Percentiles rank a stretch among this genome's conserved stretches.
Evolutionary conservation across 2,329 filamentous ascomycete species (phyloP).

Genomic region (Knufia fluminis): DNA sequence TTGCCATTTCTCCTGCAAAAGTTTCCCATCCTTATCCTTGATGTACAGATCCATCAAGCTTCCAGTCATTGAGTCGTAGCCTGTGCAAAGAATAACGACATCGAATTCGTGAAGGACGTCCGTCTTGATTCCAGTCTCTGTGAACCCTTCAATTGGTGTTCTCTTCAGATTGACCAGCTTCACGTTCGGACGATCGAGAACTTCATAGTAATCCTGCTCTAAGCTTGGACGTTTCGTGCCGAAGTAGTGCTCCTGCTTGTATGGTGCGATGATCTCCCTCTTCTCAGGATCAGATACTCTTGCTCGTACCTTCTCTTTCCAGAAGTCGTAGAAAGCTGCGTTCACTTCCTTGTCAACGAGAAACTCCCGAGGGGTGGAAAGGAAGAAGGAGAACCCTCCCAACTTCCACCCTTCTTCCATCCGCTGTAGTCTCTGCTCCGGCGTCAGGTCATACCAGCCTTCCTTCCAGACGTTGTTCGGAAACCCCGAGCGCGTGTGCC

Average conservation of each 20-base stretch:
- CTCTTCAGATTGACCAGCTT: slow-evolving; percentile 38
- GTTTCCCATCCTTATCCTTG: slow-evolving; percentile 25
- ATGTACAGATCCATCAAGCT: slow-evolving; percentile 34
- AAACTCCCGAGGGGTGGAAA: slow-evolving; percentile 45
- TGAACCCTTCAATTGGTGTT: slow-evolving; percentile 24
- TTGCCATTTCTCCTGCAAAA: slow-evolving; percentile 30
- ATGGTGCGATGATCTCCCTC: slow-evolving; percentile 44
- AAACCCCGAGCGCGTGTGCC: background rate
- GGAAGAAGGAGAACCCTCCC: slow-evolving; percentile 49
- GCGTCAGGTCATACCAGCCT: slow-evolving; percentile 43
- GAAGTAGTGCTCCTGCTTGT: slow-evolving; percentile 44
- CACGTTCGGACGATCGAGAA: slow-evolving; percentile 39
- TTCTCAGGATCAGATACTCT: slow-evolving; percentile 42
- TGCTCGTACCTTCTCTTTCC: slow-evolving; percentile 41
- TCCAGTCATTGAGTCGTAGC: slow-evolving; percentile 36
- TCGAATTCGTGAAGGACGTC: slow-evolving; percentile 28
- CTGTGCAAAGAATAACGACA: slow-evolving; percentile 34
- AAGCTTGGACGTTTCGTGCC: slow-evolving; percentile 42
- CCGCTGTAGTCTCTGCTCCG: slow-evolving; percentile 40
- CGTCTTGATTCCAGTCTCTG: slow-evolving; percentile 12
- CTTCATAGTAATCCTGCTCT: slow-evolving; percentile 43
- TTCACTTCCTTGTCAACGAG: slow-evolving; percentile 41
- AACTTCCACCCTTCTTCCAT: slow-evolving; percentile 40
- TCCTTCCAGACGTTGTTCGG: slow-evolving; percentile 28
- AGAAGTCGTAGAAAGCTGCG: slow-evolving; percentile 45